Conservation (phyloP, 768 basidiomycete genomes). For the Pleurotus eryngii region DNA sequence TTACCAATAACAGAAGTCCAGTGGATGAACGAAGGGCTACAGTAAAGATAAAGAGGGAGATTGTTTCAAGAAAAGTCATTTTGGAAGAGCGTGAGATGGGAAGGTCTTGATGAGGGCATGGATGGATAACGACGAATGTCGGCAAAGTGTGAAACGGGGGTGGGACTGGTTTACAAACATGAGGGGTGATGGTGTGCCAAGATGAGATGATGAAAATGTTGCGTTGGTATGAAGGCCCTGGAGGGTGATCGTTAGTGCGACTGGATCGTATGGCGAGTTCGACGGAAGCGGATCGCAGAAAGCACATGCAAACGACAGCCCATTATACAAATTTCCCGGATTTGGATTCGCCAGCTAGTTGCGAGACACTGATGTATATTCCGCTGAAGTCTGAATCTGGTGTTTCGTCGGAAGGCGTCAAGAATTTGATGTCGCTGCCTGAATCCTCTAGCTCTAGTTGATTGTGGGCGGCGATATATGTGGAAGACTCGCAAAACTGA, state of each 20-base stretch:
- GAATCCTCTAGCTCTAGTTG: constrained; percentile 74
- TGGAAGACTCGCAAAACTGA: constrained; percentile 85
- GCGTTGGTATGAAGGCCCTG: too few relatives aligned
- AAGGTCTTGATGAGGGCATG: neutral
- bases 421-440: constrained; percentile 55
- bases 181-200: too few relatives aligned
- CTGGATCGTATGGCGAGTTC: too few relatives aligned
- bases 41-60: neutral
- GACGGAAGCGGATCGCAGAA: too few relatives aligned
- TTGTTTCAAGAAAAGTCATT: neutral
- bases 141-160: too few relatives aligned
- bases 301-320: too few relatives aligned
- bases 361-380: constrained; percentile 84
- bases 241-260: too few relatives aligned
- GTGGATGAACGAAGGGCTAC: neutral
- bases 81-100: neutral
- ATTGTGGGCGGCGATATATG: constrained; percentile 74
- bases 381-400: constrained; percentile 70
- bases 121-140: too few relatives aligned
- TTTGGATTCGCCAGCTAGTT: constrained; percentile 59
- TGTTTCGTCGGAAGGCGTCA: constrained; percentile 37
- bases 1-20: neutral
- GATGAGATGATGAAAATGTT: too few relatives aligned
- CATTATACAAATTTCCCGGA: neutral
- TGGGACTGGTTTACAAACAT: too few relatives aligned